Base-by-base conservation (phyloP, 169 alveolate species). In the Cryptosporidium viatorum region DNA sequence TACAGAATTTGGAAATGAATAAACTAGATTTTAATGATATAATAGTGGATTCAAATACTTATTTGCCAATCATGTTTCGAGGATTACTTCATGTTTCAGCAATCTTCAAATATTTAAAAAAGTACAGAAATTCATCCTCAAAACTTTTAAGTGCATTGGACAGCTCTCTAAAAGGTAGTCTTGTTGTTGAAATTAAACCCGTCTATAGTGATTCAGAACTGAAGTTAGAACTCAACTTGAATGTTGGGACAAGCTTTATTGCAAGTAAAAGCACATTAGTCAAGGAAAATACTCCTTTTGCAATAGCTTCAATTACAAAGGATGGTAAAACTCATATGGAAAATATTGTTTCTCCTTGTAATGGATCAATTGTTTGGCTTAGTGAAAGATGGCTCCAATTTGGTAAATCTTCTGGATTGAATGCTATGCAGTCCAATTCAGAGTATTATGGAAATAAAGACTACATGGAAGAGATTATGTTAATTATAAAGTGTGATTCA, bases 281-380 rank as follows among this genome's bases (percentile, higher is more conserved):
- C 26, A 43, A 58, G 31, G 86, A 73, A n/a, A 59, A 39, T 14
- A 14, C 1, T 6, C 58, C 39, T 14, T 43, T 80, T 41, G 89
- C 74, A 8, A 80, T 80, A n/a, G 48, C 48, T 8, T 62, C 89
- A 23, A 18, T 45, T 7, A 62, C 89, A 2, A 26, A 31, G 8
- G 52, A 65, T 8, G 89, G 89, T 3, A 80, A 39, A 48, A 62
- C 89, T 26, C 67, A 80, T 67, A 62, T 80, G 73, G 89, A 80
- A 14, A 62, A 48, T 18, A 35, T 80, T 3, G 48, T 60, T 60
- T 62, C 89, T 18, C 89, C 89, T 2, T 80, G 89, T 26, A 6
- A 59, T 23, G 89, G 89, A 4, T 0, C 23, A n/a, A 80, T 80
- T 50, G 45, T 58, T 23, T 73, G 86, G 86, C 21, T 31, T 16